Percentiles rank a stretch among this genome's conserved stretches.
Conservation (phyloP, 441 rosid species). For the Gossypium aridum region DNA sequence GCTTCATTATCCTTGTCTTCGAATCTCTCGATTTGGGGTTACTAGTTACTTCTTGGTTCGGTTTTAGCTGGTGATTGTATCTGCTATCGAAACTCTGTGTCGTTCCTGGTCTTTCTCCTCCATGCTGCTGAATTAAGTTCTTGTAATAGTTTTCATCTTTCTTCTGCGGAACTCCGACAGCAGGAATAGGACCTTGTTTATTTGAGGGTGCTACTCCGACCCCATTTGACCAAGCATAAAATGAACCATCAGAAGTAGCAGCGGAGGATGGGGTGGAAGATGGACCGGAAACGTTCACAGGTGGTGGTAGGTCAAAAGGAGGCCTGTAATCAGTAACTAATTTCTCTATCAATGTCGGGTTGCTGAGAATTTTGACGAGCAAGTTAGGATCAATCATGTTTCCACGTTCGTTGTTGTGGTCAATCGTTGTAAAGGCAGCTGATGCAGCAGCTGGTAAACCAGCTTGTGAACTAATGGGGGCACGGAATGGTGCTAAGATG, state of each 20-base stretch:
- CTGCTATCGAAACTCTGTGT: constrained; percentile 36
- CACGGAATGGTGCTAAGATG: constrained; percentile 23
- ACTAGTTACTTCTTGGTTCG: constrained; percentile 45
- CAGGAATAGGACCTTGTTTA: constrained; percentile 25
- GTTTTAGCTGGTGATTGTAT: constrained; percentile 34
- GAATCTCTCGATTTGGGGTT: constrained; percentile 46
- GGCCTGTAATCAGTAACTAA: constrained; percentile 50
- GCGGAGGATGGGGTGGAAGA: constrained; percentile 32
- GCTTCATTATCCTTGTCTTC: constrained; percentile 78
- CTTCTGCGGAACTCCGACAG: constrained; percentile 38
- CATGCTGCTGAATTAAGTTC: constrained; percentile 93
- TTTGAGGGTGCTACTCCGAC: constrained; percentile 24
- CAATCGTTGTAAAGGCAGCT: constrained; percentile 61
- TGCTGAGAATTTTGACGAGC: constrained; percentile 71
- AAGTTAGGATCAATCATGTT: constrained; percentile 70
- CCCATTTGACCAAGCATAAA: constrained; percentile 43
- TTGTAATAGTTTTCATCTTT: constrained; percentile 78
- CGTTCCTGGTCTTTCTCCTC: constrained; percentile 72
- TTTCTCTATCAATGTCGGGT: constrained; percentile 71
- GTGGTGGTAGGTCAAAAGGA: constrained; percentile 9
- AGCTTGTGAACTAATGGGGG: constrained; percentile 36
- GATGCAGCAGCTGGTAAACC: constrained; percentile 24
- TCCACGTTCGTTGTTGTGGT: constrained; percentile 63
- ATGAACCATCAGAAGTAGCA: constrained; percentile 41
- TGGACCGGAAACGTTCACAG: constrained; percentile 22